phyloP scores from a whole-genome alignment of 192 early-diverging fungal genomes.

The Spinellus fusiger region DNA sequence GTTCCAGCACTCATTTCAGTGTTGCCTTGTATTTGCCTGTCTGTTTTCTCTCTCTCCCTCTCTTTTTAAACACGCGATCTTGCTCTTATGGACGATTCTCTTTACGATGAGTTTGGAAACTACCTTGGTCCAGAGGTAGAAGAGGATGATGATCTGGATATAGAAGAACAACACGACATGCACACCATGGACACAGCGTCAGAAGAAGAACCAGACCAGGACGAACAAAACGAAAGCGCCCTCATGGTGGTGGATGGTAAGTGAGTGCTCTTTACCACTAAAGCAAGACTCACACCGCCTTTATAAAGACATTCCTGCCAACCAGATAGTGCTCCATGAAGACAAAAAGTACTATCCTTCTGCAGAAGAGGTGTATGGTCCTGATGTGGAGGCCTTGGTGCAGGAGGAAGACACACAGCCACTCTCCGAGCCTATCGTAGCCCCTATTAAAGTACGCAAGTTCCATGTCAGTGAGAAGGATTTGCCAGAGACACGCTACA shows the following conservation, averaged over 20 bases:
- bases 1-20: too few relatives aligned
- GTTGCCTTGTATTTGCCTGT: too few relatives aligned
- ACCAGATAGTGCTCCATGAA: slow-evolving; percentile 91
- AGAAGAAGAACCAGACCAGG: slow-evolving; percentile 24
- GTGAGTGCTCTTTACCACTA: neutral
- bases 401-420: slow-evolving; percentile 98
- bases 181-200: slow-evolving; percentile 14
- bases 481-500: slow-evolving; percentile 77
- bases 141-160: slow-evolving; percentile 54
- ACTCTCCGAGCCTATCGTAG: slow-evolving; percentile 89
- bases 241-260: slow-evolving; percentile 67
- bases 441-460: slow-evolving; percentile 81
- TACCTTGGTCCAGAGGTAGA: slow-evolving; percentile 96
- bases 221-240: slow-evolving; percentile 8
- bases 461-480: slow-evolving; percentile 82
- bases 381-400: slow-evolving; percentile 90
- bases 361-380: slow-evolving; percentile 95
- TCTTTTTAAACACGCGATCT: neutral
- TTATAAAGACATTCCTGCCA: slow-evolving; percentile 47
- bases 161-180: slow-evolving; percentile 46
- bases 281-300: slow-evolving; percentile 3
- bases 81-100: slow-evolving; percentile 61
- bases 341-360: slow-evolving; percentile 98
- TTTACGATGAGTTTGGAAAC: slow-evolving; percentile 95
- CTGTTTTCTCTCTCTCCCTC: neutral